A percentile compares a stretch with the other conserved stretches of the same genome.
Evolutionary conservation across 2,329 filamentous ascomycete species (phyloP).

Genomic region (Exserohilum rostratum): DNA sequence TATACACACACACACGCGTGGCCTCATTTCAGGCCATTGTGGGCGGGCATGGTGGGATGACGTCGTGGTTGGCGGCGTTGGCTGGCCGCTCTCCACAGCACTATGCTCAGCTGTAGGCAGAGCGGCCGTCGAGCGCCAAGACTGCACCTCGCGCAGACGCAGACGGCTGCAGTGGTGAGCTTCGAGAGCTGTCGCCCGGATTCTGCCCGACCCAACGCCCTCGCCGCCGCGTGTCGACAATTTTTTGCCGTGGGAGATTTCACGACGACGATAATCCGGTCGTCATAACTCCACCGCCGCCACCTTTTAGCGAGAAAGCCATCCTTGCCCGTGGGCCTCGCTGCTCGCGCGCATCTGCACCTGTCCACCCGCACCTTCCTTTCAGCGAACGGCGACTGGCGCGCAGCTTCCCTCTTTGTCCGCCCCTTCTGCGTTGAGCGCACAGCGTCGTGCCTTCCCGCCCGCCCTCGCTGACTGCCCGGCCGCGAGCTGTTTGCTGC

Average conservation of each 20-base stretch:
- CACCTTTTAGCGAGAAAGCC: conserved; percentile 45
- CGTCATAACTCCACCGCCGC: conserved; percentile 38
- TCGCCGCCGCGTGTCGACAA: background rate
- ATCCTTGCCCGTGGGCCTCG: conserved; percentile 18
- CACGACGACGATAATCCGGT: conserved; percentile 12
- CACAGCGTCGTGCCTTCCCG: conserved; percentile 13
- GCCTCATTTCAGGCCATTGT: too few relatives aligned
- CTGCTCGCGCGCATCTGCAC: conserved; percentile 4
- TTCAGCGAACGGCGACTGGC: conserved; percentile 22
- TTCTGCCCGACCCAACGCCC: conserved; percentile 1
- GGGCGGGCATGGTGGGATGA: background rate
- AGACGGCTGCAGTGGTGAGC: conserved; percentile 4
- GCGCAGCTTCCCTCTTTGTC: conserved; percentile 21
- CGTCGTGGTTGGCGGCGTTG: conserved; percentile 20
- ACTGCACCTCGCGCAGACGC: too few relatives aligned
- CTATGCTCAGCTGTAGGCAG: conserved; percentile 9
- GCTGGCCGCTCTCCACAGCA: conserved; percentile 11
- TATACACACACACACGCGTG: too few relatives aligned
- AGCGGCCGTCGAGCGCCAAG: too few relatives aligned
- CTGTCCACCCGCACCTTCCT: conserved; percentile 24
- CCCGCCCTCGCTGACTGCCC: background rate
- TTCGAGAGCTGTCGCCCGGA: conserved; percentile 7
- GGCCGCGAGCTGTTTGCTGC: conserved; percentile 7
- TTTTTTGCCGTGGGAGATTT: conserved; percentile 5
- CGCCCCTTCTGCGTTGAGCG: conserved; percentile 11